Base-by-base conservation (phyloP, 345 rosid species). In the Populus euphratica region DNA sequence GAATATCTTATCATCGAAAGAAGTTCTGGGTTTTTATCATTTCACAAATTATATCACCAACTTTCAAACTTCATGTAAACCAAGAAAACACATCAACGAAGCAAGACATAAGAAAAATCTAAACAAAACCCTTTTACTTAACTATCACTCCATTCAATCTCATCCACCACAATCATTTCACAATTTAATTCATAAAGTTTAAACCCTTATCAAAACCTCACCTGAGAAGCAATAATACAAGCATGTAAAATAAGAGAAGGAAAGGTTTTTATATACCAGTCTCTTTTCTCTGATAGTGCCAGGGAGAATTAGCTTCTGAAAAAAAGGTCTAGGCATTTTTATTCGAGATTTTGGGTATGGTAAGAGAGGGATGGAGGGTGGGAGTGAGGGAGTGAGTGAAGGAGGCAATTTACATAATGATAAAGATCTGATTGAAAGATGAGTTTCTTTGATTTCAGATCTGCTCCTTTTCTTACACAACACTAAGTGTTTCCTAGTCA, bases 281-380 rank as follows among this genome's bases (percentile, higher is more conserved):
- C 86, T 88, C 78, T 82, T 89, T 41, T 91, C 92, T 38, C 86
- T 91, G 73, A 92, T 80, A 79, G 94, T 85, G 72, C 88, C 84
- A 74, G 90, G 74, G 82, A 90, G 87, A 73, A 94, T 87, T 80
- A 87, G 81, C 90, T 87, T 94, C 83, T 91, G 89, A 77, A 94
- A 94, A 86, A 81, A 87, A 81, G 97, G 97, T 78, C 90, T 89
- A 62, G 92, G 93, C 97, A 92, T 89, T 69, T 39, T 8, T 41
- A 10, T 44, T 73, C 14, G 21, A 36, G 52, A 14, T 69, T 21
- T 39, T 68, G 43, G 36, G 5, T 16, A 20, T 13, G 29, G 73
- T 41, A 29, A 21, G 72, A n/a, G 31, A 21, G 44, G 31, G 54
- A n/a, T 16, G 49, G 44, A 21, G 44, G 31, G 54, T 16, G 10